Conservation (phyloP, 768 basidiomycete species). For the Phlegmacium glaucopus region DNA sequence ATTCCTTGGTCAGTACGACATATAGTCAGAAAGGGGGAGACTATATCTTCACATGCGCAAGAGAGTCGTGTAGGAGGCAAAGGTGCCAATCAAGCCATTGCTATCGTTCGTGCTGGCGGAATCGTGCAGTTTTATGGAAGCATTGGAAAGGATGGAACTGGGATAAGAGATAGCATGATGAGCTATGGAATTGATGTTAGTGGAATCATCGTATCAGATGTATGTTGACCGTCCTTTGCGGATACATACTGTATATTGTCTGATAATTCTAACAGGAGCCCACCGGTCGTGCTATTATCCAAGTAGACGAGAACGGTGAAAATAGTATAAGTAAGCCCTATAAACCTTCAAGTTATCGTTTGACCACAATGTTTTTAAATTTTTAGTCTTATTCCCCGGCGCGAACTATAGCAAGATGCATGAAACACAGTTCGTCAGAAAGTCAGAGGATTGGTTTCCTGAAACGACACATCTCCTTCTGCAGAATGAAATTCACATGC, state of each 20-base stretch:
- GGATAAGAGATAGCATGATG: constrained; percentile 41
- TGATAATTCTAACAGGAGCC: constrained; percentile 31
- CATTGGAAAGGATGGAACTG: constrained; percentile 50
- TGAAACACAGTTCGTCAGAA: constrained; percentile 19
- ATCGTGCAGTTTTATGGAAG: constrained; percentile 47
- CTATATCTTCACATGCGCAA: constrained; percentile 48
- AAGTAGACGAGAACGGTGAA: constrained; percentile 54
- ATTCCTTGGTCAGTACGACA: constrained; percentile 36
- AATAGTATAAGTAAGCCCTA: constrained; percentile 53
- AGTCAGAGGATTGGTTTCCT: constrained; percentile 22
- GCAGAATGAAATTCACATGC: constrained; percentile 55
- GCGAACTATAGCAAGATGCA: constrained; percentile 48
- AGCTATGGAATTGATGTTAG: constrained; percentile 37
- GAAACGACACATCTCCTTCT: constrained; percentile 49
- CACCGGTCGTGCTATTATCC: constrained; percentile 60
- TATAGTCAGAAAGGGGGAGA: constrained; percentile 56
- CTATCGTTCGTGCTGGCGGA: constrained; percentile 50
- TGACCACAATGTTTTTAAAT: background rate
- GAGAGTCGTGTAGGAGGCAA: constrained; percentile 56
- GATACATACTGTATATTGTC: background rate
- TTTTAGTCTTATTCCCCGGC: constrained; percentile 51
- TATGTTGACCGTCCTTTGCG: constrained; percentile 15
- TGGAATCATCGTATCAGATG: constrained; percentile 37
- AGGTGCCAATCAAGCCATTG: constrained; percentile 63
- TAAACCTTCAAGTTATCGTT: background rate